Evolutionary conservation across 495 filamentous ascomycete species (phyloP).

Genomic region (Penicillium salamii): DNA sequence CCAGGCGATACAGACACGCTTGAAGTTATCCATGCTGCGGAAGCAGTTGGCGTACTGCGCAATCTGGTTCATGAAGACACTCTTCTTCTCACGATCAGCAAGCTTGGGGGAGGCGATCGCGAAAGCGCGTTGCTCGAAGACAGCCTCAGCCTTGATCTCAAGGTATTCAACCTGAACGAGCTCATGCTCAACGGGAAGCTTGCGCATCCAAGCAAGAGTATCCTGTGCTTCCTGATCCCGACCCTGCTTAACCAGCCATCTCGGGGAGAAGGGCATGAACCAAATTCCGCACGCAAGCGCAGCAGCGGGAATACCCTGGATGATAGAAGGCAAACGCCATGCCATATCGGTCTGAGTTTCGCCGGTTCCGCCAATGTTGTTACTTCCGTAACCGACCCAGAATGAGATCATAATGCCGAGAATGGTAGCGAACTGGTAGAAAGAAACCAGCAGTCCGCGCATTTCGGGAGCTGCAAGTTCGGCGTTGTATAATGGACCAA

Average conservation of each 20-base stretch:
- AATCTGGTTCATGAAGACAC: slow-evolving; percentile 32
- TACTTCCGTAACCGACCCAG: slow-evolving; percentile 65
- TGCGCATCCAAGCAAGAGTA: slow-evolving; percentile 47
- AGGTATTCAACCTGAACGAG: slow-evolving; percentile 44
- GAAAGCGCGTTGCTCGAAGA: slow-evolving; percentile 40
- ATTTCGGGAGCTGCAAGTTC: slow-evolving; percentile 75
- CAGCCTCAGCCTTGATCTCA: slow-evolving; percentile 41
- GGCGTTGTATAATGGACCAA: slow-evolving; percentile 68
- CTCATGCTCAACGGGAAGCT: slow-evolving; percentile 31
- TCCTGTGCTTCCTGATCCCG: slow-evolving; percentile 49
- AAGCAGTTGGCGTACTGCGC: slow-evolving; percentile 36
- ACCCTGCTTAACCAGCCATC: slow-evolving; percentile 48
- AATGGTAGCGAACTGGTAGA: slow-evolving; percentile 82
- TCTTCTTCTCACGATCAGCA: slow-evolving; percentile 26
- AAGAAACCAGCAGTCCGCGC: slow-evolving; percentile 68
- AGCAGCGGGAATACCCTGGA: slow-evolving; percentile 45
- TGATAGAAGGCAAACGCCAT: slow-evolving; percentile 50
- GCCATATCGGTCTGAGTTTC: slow-evolving; percentile 35
- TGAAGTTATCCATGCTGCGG: slow-evolving; percentile 40
- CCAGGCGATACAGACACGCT: slow-evolving; percentile 37
- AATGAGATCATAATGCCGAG: slow-evolving; percentile 71
- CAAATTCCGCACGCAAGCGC: slow-evolving; percentile 44
- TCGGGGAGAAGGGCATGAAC: slow-evolving; percentile 44
- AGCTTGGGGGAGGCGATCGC: slow-evolving; percentile 36
- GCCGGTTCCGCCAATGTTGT: slow-evolving; percentile 40